phyloP scores from a whole-genome alignment of 208 protist genomes.

The Trypanosoma scelopori region DNA sequence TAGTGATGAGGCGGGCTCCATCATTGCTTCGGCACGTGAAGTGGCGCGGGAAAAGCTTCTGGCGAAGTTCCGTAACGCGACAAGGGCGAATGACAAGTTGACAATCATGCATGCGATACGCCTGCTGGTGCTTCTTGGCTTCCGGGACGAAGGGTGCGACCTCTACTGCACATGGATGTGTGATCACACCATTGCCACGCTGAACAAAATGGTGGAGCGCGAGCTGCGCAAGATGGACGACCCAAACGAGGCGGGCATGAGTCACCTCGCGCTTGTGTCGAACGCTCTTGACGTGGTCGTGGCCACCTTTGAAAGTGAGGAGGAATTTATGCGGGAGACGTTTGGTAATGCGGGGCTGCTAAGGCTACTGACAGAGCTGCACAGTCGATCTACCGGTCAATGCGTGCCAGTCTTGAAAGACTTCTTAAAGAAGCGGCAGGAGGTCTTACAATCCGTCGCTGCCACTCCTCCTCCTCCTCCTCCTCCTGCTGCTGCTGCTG shows the following conservation, averaged over 20 bases:
- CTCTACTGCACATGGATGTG: conserved; percentile 74
- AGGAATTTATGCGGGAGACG: conserved; percentile 55
- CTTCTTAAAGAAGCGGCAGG: conserved; percentile 65
- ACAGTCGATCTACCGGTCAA: conserved; percentile 59
- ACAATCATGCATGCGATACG: conserved; percentile 56
- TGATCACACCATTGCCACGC: conserved; percentile 52
- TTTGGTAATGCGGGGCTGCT: conserved; percentile 61
- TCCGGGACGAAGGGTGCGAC: conserved; percentile 31
- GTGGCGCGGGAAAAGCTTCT: conserved; percentile 34
- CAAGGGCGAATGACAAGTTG: conserved; percentile 61
- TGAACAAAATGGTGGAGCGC: conserved; percentile 61
- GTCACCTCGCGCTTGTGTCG: conserved; percentile 77
- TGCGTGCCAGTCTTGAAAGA: conserved; percentile 78
- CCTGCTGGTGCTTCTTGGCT: conserved; percentile 53
- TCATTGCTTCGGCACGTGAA: conserved; percentile 33
- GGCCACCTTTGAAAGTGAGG: conserved; percentile 73
- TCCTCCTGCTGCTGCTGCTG: conserved; percentile 19
- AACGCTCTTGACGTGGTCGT: conserved; percentile 77
- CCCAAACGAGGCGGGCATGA: conserved; percentile 57
- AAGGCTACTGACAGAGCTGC: conserved; percentile 55
- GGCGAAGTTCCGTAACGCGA: conserved; percentile 28
- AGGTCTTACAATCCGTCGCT: conserved; percentile 33
- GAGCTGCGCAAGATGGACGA: conserved; percentile 80
- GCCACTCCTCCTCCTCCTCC: conserved; percentile 14
- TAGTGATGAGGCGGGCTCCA: background rate